phyloP scores from a whole-genome alignment of 768 basidiomycete species.

The Amanita exitialis region DNA sequence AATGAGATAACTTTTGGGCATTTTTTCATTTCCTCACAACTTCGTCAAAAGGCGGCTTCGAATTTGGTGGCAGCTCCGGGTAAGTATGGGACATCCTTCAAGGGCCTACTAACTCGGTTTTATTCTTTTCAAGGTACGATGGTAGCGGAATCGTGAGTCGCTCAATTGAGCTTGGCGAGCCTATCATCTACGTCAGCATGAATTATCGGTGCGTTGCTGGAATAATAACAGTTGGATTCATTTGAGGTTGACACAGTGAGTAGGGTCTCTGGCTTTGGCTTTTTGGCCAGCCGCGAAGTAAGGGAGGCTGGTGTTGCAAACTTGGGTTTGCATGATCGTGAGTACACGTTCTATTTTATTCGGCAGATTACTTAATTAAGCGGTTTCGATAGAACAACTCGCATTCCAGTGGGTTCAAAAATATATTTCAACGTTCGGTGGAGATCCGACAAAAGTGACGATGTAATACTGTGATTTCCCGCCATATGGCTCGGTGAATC shows the following conservation, averaged over 20 bases:
- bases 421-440: constrained; percentile 55
- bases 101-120: constrained; percentile 4
- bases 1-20: not conserved
- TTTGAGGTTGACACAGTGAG: constrained; percentile 23
- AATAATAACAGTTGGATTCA: constrained; percentile 14
- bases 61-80: constrained; percentile 19
- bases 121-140: constrained; percentile 19
- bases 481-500: too few species aligned
- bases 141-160: constrained; percentile 27
- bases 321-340: constrained; percentile 59
- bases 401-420: constrained; percentile 59
- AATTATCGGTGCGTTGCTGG: constrained; percentile 24
- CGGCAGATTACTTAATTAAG: not conserved
- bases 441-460: constrained; percentile 51
- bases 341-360: constrained; percentile 12
- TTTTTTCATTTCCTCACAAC: not conserved
- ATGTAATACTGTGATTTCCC: constrained; percentile 25
- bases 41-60: constrained; percentile 18
- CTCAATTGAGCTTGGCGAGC: constrained; percentile 27
- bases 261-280: constrained; percentile 40
- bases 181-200: constrained; percentile 35
- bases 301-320: constrained; percentile 45
- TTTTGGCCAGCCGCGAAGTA: constrained; percentile 41
- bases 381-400: constrained; percentile 30
- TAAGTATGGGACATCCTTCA: constrained; percentile 22